Conservation (phyloP, 441 rosid genomes). For the Euphorbia corollata region DNA sequence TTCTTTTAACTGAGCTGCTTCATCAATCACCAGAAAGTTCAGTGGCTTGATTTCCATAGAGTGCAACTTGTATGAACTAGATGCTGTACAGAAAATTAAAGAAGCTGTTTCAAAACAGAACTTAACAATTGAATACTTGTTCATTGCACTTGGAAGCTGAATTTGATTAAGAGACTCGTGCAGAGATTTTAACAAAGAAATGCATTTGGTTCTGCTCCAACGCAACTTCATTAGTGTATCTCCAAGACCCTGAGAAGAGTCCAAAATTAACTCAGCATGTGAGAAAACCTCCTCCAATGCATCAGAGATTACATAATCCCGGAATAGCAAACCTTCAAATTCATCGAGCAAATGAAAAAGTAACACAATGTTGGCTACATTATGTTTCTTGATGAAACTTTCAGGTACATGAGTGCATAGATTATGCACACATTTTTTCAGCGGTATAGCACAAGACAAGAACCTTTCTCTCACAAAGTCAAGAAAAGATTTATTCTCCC, state of each 20-base stretch:
- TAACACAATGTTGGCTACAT: conserved; percentile 6
- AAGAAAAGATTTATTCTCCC: too few relatives aligned
- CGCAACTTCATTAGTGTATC: background rate
- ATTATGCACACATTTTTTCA: background rate
- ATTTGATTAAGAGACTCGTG: too few relatives aligned
- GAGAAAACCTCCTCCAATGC: too few relatives aligned
- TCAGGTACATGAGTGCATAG: conserved; percentile 30
- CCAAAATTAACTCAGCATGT: background rate
- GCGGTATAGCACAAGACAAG: too few relatives aligned
- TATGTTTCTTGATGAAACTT: conserved; percentile 15
- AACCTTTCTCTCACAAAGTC: too few relatives aligned
- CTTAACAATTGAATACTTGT: too few relatives aligned
- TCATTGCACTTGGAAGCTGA: too few relatives aligned
- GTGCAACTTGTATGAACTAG: too few relatives aligned
- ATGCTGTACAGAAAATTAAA: too few relatives aligned
- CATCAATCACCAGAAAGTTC: conserved; percentile 29
- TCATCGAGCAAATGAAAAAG: conserved; percentile 28
- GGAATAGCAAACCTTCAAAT: conserved; percentile 19
- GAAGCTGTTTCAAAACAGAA: too few relatives aligned
- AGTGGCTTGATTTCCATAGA: too few relatives aligned
- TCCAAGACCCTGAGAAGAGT: background rate
- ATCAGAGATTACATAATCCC: background rate
- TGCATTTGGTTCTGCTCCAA: conserved; percentile 26
- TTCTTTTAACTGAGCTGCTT: conserved; percentile 25
- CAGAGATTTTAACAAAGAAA: conserved; percentile 10